Evolutionary conservation across 768 basidiomycete species (phyloP).

Genomic region (Lentinula detonsa): DNA sequence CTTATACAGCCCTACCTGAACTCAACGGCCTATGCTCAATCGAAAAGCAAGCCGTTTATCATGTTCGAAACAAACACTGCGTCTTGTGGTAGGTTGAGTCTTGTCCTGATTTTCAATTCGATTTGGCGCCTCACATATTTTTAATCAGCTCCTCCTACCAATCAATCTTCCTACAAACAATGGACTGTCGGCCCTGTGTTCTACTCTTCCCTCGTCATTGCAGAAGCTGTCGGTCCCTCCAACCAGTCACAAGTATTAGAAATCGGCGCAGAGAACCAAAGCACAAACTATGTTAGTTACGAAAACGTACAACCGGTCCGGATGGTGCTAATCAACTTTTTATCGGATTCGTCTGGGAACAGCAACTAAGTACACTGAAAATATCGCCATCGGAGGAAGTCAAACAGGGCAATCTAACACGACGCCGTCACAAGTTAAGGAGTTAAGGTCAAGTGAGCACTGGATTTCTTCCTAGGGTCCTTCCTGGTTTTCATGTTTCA

Average conservation of each 20-base stretch:
- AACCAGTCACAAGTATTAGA: constrained; percentile 63
- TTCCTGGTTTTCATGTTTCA: constrained; percentile 5
- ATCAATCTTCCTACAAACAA: constrained; percentile 52
- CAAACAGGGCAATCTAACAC: constrained; percentile 28
- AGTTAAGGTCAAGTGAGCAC: constrained; percentile 52
- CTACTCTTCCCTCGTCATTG: constrained; percentile 65
- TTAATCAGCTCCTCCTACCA: constrained; percentile 44
- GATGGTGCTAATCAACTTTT: constrained; percentile 68
- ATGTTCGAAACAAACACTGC: constrained; percentile 41
- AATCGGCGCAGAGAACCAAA: constrained; percentile 42
- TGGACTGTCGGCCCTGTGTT: constrained; percentile 78
- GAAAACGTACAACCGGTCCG: constrained; percentile 57
- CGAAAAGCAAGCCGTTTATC: constrained; percentile 23
- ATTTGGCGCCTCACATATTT: neutral
- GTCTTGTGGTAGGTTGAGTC: constrained; percentile 26
- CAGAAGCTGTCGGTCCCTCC: constrained; percentile 61
- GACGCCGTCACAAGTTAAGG: constrained; percentile 25
- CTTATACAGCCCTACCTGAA: constrained; percentile 49
- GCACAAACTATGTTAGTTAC: constrained; percentile 68
- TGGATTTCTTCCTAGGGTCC: neutral
- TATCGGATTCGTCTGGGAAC: constrained; percentile 53
- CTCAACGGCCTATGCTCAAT: constrained; percentile 35
- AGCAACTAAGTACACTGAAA: constrained; percentile 41
- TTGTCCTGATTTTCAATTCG: neutral
- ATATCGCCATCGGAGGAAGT: constrained; percentile 42